Evolutionary conservation across 495 filamentous ascomycete genomes (phyloP), one percentile per base, ranked within the genome.

Genomic region (Neurospora sp.): DNA sequence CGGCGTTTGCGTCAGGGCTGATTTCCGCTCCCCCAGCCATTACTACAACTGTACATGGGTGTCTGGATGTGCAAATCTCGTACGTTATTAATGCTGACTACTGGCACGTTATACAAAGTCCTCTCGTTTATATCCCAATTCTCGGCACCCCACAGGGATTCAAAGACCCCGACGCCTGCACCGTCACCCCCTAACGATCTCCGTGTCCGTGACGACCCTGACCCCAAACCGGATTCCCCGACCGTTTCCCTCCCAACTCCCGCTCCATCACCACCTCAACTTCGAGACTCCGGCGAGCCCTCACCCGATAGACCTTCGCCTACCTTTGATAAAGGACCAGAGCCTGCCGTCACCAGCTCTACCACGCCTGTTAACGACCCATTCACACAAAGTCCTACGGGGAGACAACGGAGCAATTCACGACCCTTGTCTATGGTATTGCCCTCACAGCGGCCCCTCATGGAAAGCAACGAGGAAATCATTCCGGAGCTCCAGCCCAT

Each of bases 401-500:
- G 77, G 75, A 78, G 44, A 73, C 69, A 75, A 77, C 77, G 80
- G 41, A 80, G 77, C 62, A 78, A 76, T 14, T 87, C 88, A 16
- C 84, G 88, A 71, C 88, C 88, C 16, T 79, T 88, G 80, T 89
- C 88, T 70, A 88, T 90, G 81, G 81, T 89, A 20, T 93, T 97
- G 77, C 89, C 93, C 46, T 95, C 94, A 79, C 92, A 96, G 75
- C 96, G 95, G 75, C 94, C 92, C 73, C 81, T 93, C 76, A 92
- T 97, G 89, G 91, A 97, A 74, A 88, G 97, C 70, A 89, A 88
- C 74, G 85, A 89, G 70, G 93, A 97, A 77, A 98, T 94, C 10
- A 89, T 93, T 40, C 92, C 96, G 6, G 96, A 99, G 84, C 86
- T 99, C 41, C 92, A 93, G 81, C 96, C 93, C 35, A 96, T 98